Evolutionary conservation across 2,329 filamentous ascomycete genomes (phyloP), one percentile per base, ranked within the genome.

Genomic region (Epichloe sibirici): DNA sequence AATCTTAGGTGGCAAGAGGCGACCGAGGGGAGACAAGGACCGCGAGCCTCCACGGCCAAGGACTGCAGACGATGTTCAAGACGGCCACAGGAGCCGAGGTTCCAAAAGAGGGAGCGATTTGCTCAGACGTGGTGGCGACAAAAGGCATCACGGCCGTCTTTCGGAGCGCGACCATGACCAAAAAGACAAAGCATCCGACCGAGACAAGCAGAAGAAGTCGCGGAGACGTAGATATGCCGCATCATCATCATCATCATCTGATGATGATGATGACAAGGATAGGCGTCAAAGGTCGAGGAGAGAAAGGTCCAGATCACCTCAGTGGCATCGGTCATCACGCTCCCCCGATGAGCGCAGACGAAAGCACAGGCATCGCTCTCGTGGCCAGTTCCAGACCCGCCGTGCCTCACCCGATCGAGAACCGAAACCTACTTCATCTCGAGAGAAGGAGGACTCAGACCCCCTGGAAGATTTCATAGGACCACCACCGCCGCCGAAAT

Each of bases 391-490:
- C 40, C 48, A 13, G 31, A 47, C 21, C 21, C 12, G 28, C n/a
- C 49, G 35, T 17, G 34, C 17, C 17, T 48, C 48, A 25, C 23
- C 42, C 23, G 31, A 28, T 35, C 5, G 17, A 25, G 35, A 31
- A 6, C 5, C 38, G n/a, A 31, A 50, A 35, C 39, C 21, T 38
- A 28, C 15, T 5, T 11, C 47, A n/a, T 13, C 51, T 5, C 46
- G 3, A 13, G 53, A 58, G 2, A 56, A 63, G 4, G 61, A 63
- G 5, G 61, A 63, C 40, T 90, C 86, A 0, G 88, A 94, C 63
- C 83, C 87, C 1, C 70, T 90, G 3, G 83, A 90, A 53, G 81
- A 85, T 3, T 71, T 91, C 21, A 83, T 95, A 37, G 90, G 90
- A 0, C 89, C 89, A 1, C 82, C 79, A 8, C 82, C 83, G 31